Conservation (phyloP, 2,329 filamentous ascomycete genomes). For the Sordariomycetes sp. region DNA sequence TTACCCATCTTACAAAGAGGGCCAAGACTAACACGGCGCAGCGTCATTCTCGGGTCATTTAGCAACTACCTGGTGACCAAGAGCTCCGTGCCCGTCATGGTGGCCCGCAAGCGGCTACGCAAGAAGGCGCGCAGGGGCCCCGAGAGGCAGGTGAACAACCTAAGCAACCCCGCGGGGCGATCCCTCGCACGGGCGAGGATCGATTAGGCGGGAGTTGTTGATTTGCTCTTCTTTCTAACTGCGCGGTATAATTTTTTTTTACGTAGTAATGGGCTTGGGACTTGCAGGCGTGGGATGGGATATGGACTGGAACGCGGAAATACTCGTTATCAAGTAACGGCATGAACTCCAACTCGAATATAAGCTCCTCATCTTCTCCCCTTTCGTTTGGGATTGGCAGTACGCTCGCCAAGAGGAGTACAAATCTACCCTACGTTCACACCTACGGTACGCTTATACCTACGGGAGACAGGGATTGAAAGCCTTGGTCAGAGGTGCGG, state of each 20-base stretch:
- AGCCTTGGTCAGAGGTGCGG: no score
- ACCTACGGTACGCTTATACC: no score
- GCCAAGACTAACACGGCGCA: constrained; percentile 17
- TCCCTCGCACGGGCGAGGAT: constrained; percentile 62
- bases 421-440: no score
- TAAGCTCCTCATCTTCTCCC: neutral
- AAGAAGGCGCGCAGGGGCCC: constrained; percentile 70
- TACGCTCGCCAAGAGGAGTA: no score
- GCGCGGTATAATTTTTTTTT: neutral
- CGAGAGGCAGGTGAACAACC: constrained; percentile 67
- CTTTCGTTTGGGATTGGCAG: no score
- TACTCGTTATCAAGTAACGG: neutral
- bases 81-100: constrained; percentile 95
- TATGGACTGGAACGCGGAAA: neutral
- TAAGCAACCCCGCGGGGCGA: constrained; percentile 54
- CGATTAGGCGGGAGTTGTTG: constrained; percentile 36
- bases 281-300: neutral
- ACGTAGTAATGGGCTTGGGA: neutral
- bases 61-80: constrained; percentile 97
- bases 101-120: constrained; percentile 76
- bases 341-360: neutral
- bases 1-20: neutral
- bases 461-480: no score
- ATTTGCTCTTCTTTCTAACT: neutral
- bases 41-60: constrained; percentile 89